phyloP scores from a whole-genome alignment of 164 flowering plant species.

The Chloranthus sessilifolius region DNA sequence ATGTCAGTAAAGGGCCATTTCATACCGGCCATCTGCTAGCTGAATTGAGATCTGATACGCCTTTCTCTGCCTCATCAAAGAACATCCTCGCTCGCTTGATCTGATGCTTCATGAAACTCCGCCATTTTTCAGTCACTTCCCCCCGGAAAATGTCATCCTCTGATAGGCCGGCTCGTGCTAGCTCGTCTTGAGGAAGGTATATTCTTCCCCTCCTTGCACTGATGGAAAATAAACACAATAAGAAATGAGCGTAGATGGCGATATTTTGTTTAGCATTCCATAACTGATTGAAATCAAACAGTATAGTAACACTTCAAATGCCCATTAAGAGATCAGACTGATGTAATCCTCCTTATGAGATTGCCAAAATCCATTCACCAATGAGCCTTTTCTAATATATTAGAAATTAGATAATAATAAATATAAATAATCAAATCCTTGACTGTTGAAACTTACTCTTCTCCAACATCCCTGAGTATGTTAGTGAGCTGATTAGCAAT shows the following conservation, averaged over 20 bases:
- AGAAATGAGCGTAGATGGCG: too few relatives aligned
- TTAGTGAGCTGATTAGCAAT: constrained; percentile 86
- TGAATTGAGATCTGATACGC: constrained; percentile 32
- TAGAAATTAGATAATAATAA: too few relatives aligned
- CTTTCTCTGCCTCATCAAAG: constrained; percentile 58
- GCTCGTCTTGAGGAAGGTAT: constrained; percentile 79
- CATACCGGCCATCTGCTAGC: constrained; percentile 48
- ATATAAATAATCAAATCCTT: too few relatives aligned
- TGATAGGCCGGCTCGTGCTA: constrained; percentile 71
- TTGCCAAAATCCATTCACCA: too few relatives aligned
- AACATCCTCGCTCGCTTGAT: constrained; percentile 79
- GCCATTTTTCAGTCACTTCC: constrained; percentile 80
- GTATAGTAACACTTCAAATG: too few relatives aligned
- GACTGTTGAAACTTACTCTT: constrained; percentile 81
- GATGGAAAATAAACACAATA: neutral
- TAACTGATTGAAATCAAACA: too few relatives aligned
- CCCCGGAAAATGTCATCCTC: constrained; percentile 80
- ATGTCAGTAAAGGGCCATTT: too few relatives aligned
- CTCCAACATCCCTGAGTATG: constrained; percentile 91
- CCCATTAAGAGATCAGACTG: too few relatives aligned
- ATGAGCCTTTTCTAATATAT: too few relatives aligned
- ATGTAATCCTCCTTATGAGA: too few relatives aligned
- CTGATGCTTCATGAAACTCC: constrained; percentile 74
- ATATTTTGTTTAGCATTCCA: too few relatives aligned
- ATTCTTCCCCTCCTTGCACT: constrained; percentile 84